Evolutionary conservation across 192 early-diverging fungal species (phyloP).

Genomic region (Gryganskiella cystojenkinii): DNA sequence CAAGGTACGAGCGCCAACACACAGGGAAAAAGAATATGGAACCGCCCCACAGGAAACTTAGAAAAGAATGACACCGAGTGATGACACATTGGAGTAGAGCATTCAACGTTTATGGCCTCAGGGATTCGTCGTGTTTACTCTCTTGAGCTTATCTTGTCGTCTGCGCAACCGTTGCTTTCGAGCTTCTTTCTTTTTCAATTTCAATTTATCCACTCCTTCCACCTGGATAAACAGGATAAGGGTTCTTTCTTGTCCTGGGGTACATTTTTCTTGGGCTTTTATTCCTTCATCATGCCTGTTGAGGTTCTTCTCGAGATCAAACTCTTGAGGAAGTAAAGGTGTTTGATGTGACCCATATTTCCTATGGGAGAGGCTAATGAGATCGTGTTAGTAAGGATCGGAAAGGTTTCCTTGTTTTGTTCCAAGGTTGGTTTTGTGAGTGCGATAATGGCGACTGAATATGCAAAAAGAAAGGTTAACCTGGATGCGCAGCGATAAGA

Average conservation of each 20-base stretch:
- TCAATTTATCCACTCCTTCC: no score
- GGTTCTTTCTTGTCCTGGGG: neutral
- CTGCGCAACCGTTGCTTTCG: no score
- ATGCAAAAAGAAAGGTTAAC: neutral
- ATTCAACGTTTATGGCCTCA: constrained; percentile 8
- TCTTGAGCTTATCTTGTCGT: no score
- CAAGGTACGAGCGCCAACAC: neutral
- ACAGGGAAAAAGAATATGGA: constrained; percentile 7
- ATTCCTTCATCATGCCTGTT: constrained; percentile 1
- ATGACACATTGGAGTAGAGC: constrained; percentile 41
- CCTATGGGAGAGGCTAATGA: neutral
- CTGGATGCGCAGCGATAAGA: neutral
- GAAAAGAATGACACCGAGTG: constrained; percentile 10
- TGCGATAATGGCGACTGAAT: neutral
- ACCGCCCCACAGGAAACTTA: neutral
- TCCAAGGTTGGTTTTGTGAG: no score
- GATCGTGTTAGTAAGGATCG: neutral
- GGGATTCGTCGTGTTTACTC: neutral
- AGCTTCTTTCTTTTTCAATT: neutral
- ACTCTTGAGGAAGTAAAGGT: no score
- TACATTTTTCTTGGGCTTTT: neutral
- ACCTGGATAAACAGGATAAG: no score
- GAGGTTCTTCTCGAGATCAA: no score
- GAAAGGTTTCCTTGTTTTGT: neutral
- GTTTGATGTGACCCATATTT: no score